Conservation (phyloP, 305 asterid species). For the Euphrasia arctica region DNA sequence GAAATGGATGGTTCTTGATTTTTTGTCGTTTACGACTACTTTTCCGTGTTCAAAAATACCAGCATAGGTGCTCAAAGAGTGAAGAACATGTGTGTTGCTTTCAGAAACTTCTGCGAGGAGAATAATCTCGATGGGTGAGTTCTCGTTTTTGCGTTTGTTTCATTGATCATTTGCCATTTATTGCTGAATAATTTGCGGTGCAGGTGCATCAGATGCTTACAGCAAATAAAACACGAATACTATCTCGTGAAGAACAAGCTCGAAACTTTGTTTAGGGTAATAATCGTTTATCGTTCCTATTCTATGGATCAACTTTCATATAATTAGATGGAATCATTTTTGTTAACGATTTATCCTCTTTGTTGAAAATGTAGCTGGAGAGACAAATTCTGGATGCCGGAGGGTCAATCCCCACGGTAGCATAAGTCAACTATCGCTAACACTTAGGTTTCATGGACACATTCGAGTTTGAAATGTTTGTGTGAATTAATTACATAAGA, state of each 20-base stretch:
- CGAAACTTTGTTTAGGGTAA: constrained; percentile 63
- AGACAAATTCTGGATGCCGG: constrained; percentile 87
- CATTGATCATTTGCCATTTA: not conserved
- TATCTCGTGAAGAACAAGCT: constrained; percentile 68
- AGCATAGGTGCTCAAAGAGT: constrained; percentile 77
- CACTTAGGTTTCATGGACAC: constrained; percentile 18
- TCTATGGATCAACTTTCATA: not conserved
- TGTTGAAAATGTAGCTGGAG: constrained; percentile 57
- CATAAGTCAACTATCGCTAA: constrained; percentile 19
- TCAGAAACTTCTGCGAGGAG: constrained; percentile 57
- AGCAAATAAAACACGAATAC: constrained; percentile 58
- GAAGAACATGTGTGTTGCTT: constrained; percentile 50
- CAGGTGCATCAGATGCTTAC: constrained; percentile 75
- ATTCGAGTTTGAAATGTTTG: not conserved
- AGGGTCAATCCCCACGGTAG: constrained; percentile 54
- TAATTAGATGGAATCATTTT: not conserved
- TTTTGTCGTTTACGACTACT: not conserved
- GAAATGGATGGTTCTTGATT: not conserved
- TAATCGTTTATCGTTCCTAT: constrained; percentile 27
- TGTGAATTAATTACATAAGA: constrained; percentile 8
- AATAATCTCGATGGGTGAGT: constrained; percentile 64
- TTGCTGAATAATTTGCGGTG: constrained; percentile 4
- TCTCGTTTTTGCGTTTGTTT: not conserved
- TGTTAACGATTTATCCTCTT: not conserved
- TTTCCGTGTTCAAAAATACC: constrained; percentile 19